Percentiles rank a stretch among this genome's conserved stretches.
Conservation (phyloP, 2,329 filamentous ascomycete species). For the Clarireedia monteithiana region DNA sequence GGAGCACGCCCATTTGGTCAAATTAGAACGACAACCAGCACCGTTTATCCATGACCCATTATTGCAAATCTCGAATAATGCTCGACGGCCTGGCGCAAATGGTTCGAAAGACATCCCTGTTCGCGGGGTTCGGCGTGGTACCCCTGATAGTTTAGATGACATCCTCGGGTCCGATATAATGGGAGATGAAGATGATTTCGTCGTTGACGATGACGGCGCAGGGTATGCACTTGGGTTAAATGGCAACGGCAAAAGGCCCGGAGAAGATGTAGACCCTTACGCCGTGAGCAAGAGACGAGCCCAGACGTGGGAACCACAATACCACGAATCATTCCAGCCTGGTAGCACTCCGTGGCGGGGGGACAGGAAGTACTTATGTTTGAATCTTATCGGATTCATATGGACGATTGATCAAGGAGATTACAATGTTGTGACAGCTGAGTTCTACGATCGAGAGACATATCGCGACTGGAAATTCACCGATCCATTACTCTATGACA, state of each 20-base stretch:
- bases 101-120: constrained; percentile 43
- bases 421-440: constrained; percentile 88
- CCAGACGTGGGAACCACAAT: constrained; percentile 44
- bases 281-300: constrained; percentile 35
- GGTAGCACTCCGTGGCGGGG: constrained; percentile 95
- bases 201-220: constrained; percentile 90
- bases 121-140: constrained; percentile 48
- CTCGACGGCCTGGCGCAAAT: constrained; percentile 46
- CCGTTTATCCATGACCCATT: constrained; percentile 81
- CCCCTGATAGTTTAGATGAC: constrained; percentile 72
- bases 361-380: constrained; percentile 84
- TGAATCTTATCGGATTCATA: constrained; percentile 89
- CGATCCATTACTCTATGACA: constrained; percentile 92
- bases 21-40: constrained; percentile 59
- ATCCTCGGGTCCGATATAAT: constrained; percentile 57
- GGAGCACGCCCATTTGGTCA: constrained; percentile 49
- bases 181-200: constrained; percentile 63
- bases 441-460: constrained; percentile 92
- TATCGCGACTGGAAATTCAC: constrained; percentile 96
- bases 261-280: constrained; percentile 35
- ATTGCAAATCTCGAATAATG: constrained; percentile 60
- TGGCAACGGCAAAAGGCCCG: constrained; percentile 59
- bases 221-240: constrained; percentile 62
- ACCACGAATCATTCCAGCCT: constrained; percentile 84
- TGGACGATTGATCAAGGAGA: constrained; percentile 97